Evolutionary conservation across 192 early-diverging fungal genomes (phyloP), one percentile per base, ranked within the genome.

Genomic region (Podila horticola): DNA sequence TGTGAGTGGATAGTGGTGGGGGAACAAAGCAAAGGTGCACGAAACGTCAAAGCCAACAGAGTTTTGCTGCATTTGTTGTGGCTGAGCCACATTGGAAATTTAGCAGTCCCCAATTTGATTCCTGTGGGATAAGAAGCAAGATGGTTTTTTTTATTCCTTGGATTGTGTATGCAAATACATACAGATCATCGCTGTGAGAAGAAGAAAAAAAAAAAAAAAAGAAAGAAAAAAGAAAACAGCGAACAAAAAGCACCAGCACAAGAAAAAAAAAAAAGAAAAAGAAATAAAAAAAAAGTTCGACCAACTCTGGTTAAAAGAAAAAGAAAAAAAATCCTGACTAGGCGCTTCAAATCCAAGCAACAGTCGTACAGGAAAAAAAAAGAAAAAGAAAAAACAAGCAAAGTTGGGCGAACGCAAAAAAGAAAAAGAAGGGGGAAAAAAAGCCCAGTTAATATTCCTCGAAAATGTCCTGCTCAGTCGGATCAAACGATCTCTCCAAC

Each of bases 401-500:
- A 38, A 63, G 24, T 19, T 38, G 15, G 11, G 49, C 22, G 4
- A 28, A 41, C 10, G 6, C 41, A 41, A 41, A 15, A 15, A 13
- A 55, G 13, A 24, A 10, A n/a, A 55, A 55, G 4, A 0, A 55
- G 26, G 17, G 28, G 48, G 49, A 72, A 72, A 60, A 63, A 62
- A 5, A 6, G 20, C 8, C n/a, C 52, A 50, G 10, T 49, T 72
- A 79, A 45, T 67, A 72, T 9, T 81, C 69, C 19, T 72, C 69
- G 59, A 81, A 81, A 11, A 72, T 81, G 31, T 81, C 76, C 28
- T 81, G 65, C 29, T 72, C 69, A 7, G 58, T 57, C 0, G 76
- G 76, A 26, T 72, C 76, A 22, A 72, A 72, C 29, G 76, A 72
- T 33, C 76, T 41, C 41, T 72, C 76, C 36, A 81, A 36, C 13